Evolutionary conservation across 1,139 yeast genomes (phyloP), one percentile per base, ranked within the genome.

Genomic region (Debaryomyces nepalensis): DNA sequence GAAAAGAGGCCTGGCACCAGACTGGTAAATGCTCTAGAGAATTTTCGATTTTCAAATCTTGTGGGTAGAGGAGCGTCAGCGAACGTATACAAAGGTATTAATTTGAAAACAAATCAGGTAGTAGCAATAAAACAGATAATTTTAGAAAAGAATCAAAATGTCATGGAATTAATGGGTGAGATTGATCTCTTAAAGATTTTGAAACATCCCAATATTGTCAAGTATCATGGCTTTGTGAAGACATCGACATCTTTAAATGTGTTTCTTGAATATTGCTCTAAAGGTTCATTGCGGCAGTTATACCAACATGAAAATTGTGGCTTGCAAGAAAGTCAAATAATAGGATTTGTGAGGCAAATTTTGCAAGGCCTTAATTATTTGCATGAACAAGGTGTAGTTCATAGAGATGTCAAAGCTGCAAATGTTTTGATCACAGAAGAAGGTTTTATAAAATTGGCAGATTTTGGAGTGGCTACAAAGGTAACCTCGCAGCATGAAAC

Each of bases 31-130:
- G 77, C 77, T 1, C 63, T 82, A 33, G 76, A 77, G 14, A 75
- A 80, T 44, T 84, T 81, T 54, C 74, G 75, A 37, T 70, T 82
- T 52, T 73, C 84, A 41, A 77, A 82, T 16, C 90, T 89, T 63
- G 89, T 93, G 33, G 99, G 99, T 11, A 81, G 86, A 54, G 99
- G 99, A 23, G 89, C 97, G 14, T 93, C 90, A 68, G 99, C 99
- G 44, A 85, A 84, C 49, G 99, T 93, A 20, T 93, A 87, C 70
- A 83, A 82, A 59, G 96, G 95, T 15, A 68, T 79, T 24, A 87
- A 89, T 54, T 67, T 77, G 45, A 70, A 67, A 40, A 85, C 88
- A 0, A 81, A 82, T 4, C 85, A 82, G 43, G 76, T 82, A 3
- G 89, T 87, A 8, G 99, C 99, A 0, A 82, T 93, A 40, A 93